Conservation (phyloP, 768 basidiomycete genomes). For the Naganishia onofrii region DNA sequence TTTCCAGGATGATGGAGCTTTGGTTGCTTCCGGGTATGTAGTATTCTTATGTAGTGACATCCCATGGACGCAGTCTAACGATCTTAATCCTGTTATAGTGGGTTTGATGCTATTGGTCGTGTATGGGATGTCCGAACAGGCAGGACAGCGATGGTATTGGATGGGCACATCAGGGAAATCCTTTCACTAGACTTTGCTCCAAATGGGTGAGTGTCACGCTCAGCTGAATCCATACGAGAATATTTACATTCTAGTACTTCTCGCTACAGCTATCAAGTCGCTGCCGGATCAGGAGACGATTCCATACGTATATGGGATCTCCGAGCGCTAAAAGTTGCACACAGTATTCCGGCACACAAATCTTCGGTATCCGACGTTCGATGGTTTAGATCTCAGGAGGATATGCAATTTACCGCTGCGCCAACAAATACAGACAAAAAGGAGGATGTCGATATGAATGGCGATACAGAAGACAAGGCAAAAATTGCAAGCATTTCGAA, state of each 20-base stretch:
- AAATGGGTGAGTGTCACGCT: conserved; percentile 70
- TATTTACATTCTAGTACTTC: not conserved
- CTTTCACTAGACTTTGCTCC: conserved; percentile 89
- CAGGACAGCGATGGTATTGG: conserved; percentile 93
- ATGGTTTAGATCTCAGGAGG: conserved; percentile 67
- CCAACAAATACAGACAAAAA: conserved; percentile 31
- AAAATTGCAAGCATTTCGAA: conserved; percentile 23
- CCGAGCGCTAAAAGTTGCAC: conserved; percentile 83
- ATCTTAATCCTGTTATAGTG: conserved; percentile 57
- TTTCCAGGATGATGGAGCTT: conserved; percentile 90
- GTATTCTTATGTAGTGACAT: not conserved
- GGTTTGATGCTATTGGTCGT: conserved; percentile 91
- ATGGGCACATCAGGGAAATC: conserved; percentile 92
- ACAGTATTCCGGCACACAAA: conserved; percentile 93
- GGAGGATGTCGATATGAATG: conserved; percentile 30
- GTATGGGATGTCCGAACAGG: conserved; percentile 97
- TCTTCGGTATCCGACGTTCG: conserved; percentile 92
- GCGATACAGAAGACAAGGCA: conserved; percentile 25
- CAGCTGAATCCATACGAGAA: not conserved
- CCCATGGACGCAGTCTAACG: not conserved
- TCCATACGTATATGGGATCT: conserved; percentile 99
- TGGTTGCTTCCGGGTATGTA: conserved; percentile 85
- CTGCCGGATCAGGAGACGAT: conserved; percentile 94
- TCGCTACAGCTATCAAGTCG: conserved; percentile 79
- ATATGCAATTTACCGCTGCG: conserved; percentile 27